Conservation (phyloP, 2,329 filamentous ascomycete species). For the Cadophora malorum region DNA sequence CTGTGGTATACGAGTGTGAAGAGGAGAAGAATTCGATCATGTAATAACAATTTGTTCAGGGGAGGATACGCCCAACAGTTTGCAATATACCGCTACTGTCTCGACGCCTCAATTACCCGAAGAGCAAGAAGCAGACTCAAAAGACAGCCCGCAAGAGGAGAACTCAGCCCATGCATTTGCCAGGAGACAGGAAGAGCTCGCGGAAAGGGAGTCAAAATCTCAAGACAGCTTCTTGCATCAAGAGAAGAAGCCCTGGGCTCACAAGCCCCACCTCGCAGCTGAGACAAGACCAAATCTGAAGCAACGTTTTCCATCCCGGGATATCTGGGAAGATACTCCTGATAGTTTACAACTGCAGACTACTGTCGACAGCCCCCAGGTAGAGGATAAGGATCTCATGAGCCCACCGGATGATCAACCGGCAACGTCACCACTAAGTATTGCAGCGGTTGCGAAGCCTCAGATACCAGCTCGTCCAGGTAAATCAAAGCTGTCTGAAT, state of each 20-base stretch:
- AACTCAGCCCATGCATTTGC: slow-evolving; percentile 71
- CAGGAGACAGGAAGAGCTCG: slow-evolving; percentile 68
- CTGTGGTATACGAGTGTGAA: too few species aligned
- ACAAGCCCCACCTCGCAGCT: slow-evolving; percentile 57
- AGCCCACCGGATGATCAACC: slow-evolving; percentile 49
- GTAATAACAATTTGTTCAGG: background rate
- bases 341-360: slow-evolving; percentile 83
- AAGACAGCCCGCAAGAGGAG: slow-evolving; percentile 42
- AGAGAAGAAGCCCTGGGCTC: slow-evolving; percentile 56
- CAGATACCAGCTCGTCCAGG: slow-evolving; percentile 62
- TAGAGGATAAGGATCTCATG: slow-evolving; percentile 52
- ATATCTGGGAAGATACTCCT: slow-evolving; percentile 94
- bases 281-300: slow-evolving; percentile 62
- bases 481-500: slow-evolving; percentile 45
- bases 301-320: slow-evolving; percentile 85
- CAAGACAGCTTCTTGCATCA: slow-evolving; percentile 60
- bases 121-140: slow-evolving; percentile 48
- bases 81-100: slow-evolving; percentile 80
- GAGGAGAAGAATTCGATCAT: background rate
- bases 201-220: slow-evolving; percentile 58
- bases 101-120: slow-evolving; percentile 75
- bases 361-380: slow-evolving; percentile 66
- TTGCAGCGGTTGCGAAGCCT: slow-evolving; percentile 61
- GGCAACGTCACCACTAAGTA: slow-evolving; percentile 42
- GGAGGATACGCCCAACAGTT: slow-evolving; percentile 92